These are phyloP conservation scores for Aphanomyces astaci DNA, from an alignment of 352 stramenopile genomes.

Conservation along the genomic window DNA sequence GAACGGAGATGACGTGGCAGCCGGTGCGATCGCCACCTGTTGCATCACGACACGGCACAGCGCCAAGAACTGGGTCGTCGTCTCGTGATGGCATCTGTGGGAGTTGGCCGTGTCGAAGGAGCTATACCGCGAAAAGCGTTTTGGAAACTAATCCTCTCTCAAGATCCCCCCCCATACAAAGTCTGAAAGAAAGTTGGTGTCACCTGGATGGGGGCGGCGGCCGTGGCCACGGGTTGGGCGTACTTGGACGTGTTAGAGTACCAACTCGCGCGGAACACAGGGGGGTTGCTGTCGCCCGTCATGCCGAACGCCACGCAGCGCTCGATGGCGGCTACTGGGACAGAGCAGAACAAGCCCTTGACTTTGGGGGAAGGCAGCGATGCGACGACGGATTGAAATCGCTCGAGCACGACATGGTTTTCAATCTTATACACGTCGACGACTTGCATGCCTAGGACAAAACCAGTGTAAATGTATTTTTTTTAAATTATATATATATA, in stretches of 20 bases:
- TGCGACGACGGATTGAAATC: constrained; percentile 44
- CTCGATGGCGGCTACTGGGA: constrained; percentile 49
- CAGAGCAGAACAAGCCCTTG: constrained; percentile 65
- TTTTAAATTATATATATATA: too few relatives aligned
- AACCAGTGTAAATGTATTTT: too few relatives aligned
- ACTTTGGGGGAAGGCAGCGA: constrained; percentile 37
- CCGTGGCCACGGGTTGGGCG: background rate
- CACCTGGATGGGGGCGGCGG: background rate
- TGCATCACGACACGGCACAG: constrained; percentile 64
- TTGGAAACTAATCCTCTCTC: constrained; percentile 54
- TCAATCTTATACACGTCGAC: constrained; percentile 77
- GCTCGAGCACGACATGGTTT: constrained; percentile 46
- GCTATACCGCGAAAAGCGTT: constrained; percentile 59
- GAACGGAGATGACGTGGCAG: constrained; percentile 30
- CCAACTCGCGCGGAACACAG: background rate
- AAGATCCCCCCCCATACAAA: background rate
- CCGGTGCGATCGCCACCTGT: constrained; percentile 25
- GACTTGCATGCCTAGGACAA: constrained; percentile 43
- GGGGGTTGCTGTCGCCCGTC: constrained; percentile 25
- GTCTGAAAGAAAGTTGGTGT: constrained; percentile 1
- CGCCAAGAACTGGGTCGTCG: constrained; percentile 37
- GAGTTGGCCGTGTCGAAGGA: constrained; percentile 37
- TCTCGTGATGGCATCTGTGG: background rate
- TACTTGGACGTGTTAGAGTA: constrained; percentile 17
- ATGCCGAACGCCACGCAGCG: constrained; percentile 57